A percentile compares a stretch with the other conserved stretches of the same genome.
phyloP scores from a whole-genome alignment of 208 protist species.

The Trichomonas tenax region DNA sequence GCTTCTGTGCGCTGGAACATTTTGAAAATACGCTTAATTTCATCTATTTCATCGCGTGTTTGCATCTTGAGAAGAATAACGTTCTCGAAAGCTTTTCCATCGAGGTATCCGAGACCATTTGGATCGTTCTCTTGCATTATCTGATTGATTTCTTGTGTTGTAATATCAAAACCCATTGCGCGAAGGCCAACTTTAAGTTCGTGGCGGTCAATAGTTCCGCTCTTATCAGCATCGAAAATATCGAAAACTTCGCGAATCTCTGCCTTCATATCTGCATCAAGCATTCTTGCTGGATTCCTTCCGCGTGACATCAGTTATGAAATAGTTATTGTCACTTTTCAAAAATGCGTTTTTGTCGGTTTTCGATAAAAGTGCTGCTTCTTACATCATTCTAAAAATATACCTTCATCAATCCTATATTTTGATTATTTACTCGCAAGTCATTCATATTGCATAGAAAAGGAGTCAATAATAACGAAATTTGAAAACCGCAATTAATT shows the following conservation, averaged over 20 bases:
- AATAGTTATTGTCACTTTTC: neutral
- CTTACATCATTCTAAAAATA: too few species aligned
- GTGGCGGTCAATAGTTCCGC: neutral
- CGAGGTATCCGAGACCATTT: neutral
- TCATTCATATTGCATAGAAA: too few species aligned
- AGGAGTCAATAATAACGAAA: too few species aligned
- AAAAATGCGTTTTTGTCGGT: neutral
- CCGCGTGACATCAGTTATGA: neutral
- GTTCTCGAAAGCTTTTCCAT: neutral
- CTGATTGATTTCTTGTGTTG: neutral
- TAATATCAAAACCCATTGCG: neutral
- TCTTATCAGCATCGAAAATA: slow-evolving; percentile 12
- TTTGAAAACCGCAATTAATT: too few species aligned
- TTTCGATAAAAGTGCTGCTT: neutral
- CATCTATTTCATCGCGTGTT: neutral
- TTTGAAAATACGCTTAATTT: neutral
- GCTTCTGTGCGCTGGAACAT: neutral
- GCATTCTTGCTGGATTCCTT: neutral
- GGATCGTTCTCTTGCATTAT: neutral
- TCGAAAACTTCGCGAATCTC: slow-evolving; percentile 7
- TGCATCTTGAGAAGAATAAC: neutral
- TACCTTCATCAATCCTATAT: too few species aligned
- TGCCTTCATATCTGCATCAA: neutral
- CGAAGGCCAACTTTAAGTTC: neutral
- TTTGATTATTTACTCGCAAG: too few species aligned